Evolutionary conservation across 2,329 filamentous ascomycete species (phyloP).

Genomic region (Pseudocercospora fuligena): DNA sequence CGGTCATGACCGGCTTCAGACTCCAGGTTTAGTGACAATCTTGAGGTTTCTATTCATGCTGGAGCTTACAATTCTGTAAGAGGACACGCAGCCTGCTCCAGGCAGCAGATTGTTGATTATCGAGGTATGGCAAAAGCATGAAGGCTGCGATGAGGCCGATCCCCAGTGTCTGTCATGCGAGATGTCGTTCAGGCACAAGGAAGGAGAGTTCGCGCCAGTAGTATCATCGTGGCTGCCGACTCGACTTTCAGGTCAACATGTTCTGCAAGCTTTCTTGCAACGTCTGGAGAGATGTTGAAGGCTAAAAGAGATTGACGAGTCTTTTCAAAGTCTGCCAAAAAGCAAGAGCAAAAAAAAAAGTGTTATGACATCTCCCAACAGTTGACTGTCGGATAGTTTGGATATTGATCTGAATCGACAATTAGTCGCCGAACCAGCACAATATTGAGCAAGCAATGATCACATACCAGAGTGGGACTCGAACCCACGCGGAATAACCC

Average conservation of each 20-base stretch:
- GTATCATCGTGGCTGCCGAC: too few relatives aligned
- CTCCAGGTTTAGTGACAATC: too few relatives aligned
- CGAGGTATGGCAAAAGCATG: too few relatives aligned
- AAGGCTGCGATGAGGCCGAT: too few relatives aligned
- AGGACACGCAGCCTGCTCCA: too few relatives aligned
- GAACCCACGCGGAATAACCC: slow-evolving; percentile 35
- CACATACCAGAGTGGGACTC: slow-evolving; percentile 33
- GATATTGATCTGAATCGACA: neutral
- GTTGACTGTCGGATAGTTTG: neutral
- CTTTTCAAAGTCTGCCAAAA: neutral
- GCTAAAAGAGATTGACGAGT: neutral
- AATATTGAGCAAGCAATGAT: neutral
- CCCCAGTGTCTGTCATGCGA: too few relatives aligned
- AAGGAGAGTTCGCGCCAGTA: neutral
- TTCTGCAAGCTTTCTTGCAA: neutral
- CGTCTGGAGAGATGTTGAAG: neutral
- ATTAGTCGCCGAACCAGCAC: neutral
- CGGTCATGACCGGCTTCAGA: too few relatives aligned
- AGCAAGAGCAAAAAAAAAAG: neutral
- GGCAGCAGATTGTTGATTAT: too few relatives aligned
- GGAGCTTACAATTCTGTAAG: too few relatives aligned
- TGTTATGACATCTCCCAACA: slow-evolving; percentile 3
- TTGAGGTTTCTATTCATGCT: too few relatives aligned
- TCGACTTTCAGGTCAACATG: too few relatives aligned
- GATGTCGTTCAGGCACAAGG: neutral